A percentile compares a stretch with the other conserved stretches of the same genome.
phyloP scores from a whole-genome alignment of 768 basidiomycete genomes.

The Russula lepida region DNA sequence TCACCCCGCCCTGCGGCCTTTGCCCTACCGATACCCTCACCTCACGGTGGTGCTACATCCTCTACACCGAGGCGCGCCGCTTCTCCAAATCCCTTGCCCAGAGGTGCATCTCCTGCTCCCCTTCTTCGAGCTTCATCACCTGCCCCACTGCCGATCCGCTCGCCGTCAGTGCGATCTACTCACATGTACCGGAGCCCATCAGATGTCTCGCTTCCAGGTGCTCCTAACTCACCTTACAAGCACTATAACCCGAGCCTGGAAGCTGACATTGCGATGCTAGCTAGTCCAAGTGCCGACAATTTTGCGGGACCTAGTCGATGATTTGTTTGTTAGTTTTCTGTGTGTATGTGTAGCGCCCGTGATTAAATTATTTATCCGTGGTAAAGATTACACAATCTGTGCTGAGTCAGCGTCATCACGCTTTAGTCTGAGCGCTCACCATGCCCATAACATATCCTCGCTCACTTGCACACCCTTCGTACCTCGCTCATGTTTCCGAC shows the following conservation, averaged over 20 bases:
- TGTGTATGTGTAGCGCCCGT: too few relatives aligned
- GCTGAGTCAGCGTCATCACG: not conserved
- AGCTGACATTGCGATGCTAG: constrained; percentile 16
- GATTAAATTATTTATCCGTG: too few relatives aligned
- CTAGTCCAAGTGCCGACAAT: constrained; percentile 11
- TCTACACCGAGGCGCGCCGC: constrained; percentile 1
- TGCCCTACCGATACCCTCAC: not conserved
- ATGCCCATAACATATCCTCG: constrained; percentile 21
- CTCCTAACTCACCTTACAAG: constrained; percentile 14
- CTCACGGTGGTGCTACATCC: not conserved
- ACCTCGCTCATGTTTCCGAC: constrained; percentile 30
- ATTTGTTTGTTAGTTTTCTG: not conserved
- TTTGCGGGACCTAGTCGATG: not conserved
- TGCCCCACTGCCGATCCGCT: constrained; percentile 13
- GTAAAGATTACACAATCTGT: not conserved
- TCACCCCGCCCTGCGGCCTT: constrained; percentile 8
- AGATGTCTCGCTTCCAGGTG: constrained; percentile 17
- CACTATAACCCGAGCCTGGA: constrained; percentile 16
- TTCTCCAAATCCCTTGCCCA: constrained; percentile 12
- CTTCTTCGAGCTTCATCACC: constrained; percentile 13
- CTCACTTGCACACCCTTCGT: not conserved
- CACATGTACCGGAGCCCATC: not conserved
- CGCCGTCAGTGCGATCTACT: constrained; percentile 11
- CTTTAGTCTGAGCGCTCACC: not conserved
- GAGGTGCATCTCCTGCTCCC: constrained; percentile 11